Evolutionary conservation across 139 green algal genomes (phyloP).

Genomic region (Parachlorella kessleri): DNA sequence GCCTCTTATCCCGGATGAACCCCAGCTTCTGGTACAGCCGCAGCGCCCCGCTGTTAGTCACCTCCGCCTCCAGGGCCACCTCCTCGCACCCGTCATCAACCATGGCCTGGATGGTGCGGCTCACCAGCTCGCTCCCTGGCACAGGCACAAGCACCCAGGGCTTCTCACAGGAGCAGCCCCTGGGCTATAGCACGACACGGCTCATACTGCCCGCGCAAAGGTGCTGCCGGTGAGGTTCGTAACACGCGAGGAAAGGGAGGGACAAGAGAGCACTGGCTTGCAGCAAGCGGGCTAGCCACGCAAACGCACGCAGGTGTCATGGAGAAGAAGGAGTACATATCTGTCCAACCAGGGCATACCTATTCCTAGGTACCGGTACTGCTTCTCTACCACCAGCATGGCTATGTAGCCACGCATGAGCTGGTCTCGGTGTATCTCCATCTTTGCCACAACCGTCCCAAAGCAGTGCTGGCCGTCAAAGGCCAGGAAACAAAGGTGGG

Average conservation of each 20-base stretch:
- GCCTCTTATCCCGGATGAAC: conserved; percentile 97
- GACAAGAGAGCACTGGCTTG: too few relatives aligned
- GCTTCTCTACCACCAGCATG: conserved; percentile 96
- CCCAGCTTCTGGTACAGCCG: conserved; percentile 93
- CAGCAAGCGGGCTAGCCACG: too few relatives aligned
- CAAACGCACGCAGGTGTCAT: too few relatives aligned
- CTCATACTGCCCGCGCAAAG: too few relatives aligned
- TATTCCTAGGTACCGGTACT: conserved; percentile 78
- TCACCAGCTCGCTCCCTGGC: conserved; percentile 81
- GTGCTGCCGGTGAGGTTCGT: too few relatives aligned
- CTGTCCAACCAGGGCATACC: too few relatives aligned
- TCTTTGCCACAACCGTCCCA: conserved; percentile 93
- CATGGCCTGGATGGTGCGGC: conserved; percentile 74
- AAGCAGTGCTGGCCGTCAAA: conserved; percentile 65
- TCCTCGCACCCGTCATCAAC: conserved; percentile 67
- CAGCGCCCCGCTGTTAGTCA: conserved; percentile 91
- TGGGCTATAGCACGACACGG: too few relatives aligned
- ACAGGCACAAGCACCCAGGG: not conserved
- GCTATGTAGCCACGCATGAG: conserved; percentile 92
- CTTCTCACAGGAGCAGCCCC: too few relatives aligned
- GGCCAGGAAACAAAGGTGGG: conserved; percentile 88
- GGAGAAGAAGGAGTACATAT: too few relatives aligned
- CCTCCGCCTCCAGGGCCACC: conserved; percentile 97
- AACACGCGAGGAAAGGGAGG: too few relatives aligned
- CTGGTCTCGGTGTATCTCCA: conserved; percentile 76